phyloP scores from a whole-genome alignment of 2,329 filamentous ascomycete genomes.

The Colletotrichum sansevieriae region DNA sequence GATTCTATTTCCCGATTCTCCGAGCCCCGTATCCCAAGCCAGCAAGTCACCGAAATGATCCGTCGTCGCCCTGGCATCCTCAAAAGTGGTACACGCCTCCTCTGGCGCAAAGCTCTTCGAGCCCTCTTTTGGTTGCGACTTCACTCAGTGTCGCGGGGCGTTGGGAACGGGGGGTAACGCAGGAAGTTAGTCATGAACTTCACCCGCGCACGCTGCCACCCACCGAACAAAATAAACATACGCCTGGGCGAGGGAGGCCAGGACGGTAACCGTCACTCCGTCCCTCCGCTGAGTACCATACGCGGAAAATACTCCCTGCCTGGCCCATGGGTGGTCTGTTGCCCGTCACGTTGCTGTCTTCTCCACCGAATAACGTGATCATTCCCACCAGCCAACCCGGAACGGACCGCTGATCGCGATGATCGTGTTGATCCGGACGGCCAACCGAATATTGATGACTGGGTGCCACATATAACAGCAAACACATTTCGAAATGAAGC shows the following conservation, averaged over 20 bases:
- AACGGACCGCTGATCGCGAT: conserved; percentile 23
- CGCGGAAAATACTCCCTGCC: conserved; percentile 15
- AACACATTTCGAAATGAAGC: neutral
- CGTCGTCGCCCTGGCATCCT: too few relatives aligned
- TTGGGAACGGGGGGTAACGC: too few relatives aligned
- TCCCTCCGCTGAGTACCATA: neutral
- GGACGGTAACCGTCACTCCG: neutral
- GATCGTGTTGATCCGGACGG: conserved; percentile 32
- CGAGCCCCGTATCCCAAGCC: too few relatives aligned
- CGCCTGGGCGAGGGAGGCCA: neutral
- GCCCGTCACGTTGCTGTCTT: conserved; percentile 22
- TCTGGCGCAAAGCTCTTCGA: too few relatives aligned
- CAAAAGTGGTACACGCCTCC: too few relatives aligned
- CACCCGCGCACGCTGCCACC: too few relatives aligned
- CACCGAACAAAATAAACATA: too few relatives aligned
- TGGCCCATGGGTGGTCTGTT: conserved; percentile 14
- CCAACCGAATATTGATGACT: conserved; percentile 8
- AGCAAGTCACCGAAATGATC: too few relatives aligned
- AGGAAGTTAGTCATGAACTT: too few relatives aligned
- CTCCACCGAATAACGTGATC: conserved; percentile 34
- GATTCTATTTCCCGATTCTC: too few relatives aligned
- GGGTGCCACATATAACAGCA: neutral
- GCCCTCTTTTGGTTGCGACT: too few relatives aligned
- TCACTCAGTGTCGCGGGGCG: too few relatives aligned
- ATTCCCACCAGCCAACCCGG: conserved; percentile 12